Evolutionary conservation across 208 protist genomes (phyloP).

Genomic region (Naegleria fowleri): DNA sequence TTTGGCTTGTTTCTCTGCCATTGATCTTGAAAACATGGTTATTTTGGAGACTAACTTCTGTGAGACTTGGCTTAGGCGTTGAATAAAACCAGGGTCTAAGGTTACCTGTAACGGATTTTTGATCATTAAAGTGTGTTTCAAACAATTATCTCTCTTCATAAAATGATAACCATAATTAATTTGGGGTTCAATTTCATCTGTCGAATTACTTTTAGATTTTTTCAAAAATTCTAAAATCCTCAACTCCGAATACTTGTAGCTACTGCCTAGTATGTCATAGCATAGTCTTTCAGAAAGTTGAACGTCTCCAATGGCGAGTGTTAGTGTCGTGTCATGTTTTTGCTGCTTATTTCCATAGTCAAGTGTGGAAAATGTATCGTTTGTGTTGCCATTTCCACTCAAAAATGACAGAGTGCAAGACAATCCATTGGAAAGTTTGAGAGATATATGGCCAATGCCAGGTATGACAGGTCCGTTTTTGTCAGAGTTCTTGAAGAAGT

Average conservation of each 20-base stretch:
- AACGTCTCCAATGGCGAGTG: background rate
- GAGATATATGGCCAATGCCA: background rate
- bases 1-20: background rate
- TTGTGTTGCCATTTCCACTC: background rate
- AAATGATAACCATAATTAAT: background rate
- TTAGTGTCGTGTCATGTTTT: background rate
- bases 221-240: background rate
- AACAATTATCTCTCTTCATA: background rate
- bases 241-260: background rate
- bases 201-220: background rate
- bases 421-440: background rate
- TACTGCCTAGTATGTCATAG: background rate
- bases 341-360: background rate
- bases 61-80: background rate
- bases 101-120: background rate
- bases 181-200: background rate
- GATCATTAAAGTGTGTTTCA: background rate
- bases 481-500: background rate
- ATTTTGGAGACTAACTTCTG: background rate
- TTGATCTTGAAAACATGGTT: background rate
- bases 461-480: background rate
- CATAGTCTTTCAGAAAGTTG: background rate
- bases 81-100: background rate
- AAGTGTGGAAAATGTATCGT: background rate
- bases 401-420: background rate